Evolutionary conservation across 1,284 basidiomycete genomes (phyloP), one percentile per base, ranked within the genome.

Genomic region (Leccinum subfulvum): DNA sequence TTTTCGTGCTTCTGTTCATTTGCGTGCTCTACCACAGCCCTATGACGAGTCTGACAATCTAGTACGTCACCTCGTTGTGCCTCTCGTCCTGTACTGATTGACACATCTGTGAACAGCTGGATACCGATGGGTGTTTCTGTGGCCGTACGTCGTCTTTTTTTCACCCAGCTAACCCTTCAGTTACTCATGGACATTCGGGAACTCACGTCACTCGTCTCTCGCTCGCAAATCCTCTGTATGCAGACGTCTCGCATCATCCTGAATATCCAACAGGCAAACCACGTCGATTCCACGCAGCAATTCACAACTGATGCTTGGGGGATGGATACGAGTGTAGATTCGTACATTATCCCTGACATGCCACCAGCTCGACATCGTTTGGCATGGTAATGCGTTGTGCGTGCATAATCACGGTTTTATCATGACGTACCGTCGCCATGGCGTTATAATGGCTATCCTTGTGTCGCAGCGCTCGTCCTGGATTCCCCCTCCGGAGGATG

Each of bases 231-330:
- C 13, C 13, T 23, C 21, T 8, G 49, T 16, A 51, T 18, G 7
- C 4, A 71, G 70, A 72, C 64, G 2, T 59, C 35, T 56, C 69
- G 64, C 13, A 13, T 74, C 55, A 70, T 72, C 21, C 28, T 74
- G 41, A 71, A 71, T 55, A 55, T 71, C 28, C 71, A 70, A 41
- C 21, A 18, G 5, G 28, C 53, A 10, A n/a, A 35, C 1, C 3
- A 18, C 7, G 1, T 0, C 1, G 23, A 41, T 4, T 0, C 9
- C 3, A 35, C 30, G 1, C 33, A 44, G 5, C 37, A 63, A 49
- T 62, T 71, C 23, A 61, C 72, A 4, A 73, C 70, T 1, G 69
- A 58, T 9, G 7, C 69, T 6, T 62, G 21, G 28, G 71, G 60
- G 8, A 1, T 71, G 14, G 62, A 70, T 16, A 37, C 57, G 21